phyloP scores from a whole-genome alignment of 2,329 filamentous ascomycete species.

The Magnaporthiopsis rhizophila region DNA sequence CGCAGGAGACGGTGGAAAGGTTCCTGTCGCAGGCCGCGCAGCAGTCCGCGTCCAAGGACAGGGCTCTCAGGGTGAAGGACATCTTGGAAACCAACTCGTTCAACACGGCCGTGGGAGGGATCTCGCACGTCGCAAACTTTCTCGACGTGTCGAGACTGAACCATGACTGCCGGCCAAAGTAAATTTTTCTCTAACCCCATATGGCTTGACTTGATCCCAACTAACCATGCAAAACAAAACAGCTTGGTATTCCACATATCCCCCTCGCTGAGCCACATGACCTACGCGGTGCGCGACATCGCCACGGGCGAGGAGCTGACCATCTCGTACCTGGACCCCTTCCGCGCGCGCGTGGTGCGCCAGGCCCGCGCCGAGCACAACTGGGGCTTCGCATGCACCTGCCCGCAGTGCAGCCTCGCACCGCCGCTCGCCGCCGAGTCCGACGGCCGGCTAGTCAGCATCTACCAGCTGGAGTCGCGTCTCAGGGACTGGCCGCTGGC shows the following conservation, averaged over 20 bases:
- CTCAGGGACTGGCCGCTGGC: slow-evolving; percentile 12
- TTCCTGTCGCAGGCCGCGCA: slow-evolving; percentile 22
- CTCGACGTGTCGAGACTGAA: slow-evolving; percentile 28
- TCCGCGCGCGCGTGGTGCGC: slow-evolving; percentile 19
- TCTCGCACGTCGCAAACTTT: slow-evolving; percentile 24
- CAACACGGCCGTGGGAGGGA: slow-evolving; percentile 22
- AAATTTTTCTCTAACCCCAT: slow-evolving; percentile 14
- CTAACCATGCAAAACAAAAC: background rate
- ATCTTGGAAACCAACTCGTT: slow-evolving; percentile 29
- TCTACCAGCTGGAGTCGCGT: slow-evolving; percentile 20
- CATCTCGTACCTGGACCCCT: slow-evolving; percentile 27
- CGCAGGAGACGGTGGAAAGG: slow-evolving; percentile 12
- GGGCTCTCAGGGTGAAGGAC: slow-evolving; percentile 19
- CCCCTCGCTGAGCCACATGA: slow-evolving; percentile 25
- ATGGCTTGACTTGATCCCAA: too few relatives aligned
- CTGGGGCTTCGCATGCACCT: slow-evolving; percentile 30
- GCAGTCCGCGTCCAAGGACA: background rate
- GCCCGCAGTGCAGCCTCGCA: slow-evolving; percentile 22
- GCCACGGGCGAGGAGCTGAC: slow-evolving; percentile 27
- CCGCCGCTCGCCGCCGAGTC: slow-evolving; percentile 17
- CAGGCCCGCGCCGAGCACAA: slow-evolving; percentile 18
- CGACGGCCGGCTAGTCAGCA: slow-evolving; percentile 23
- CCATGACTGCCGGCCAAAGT: slow-evolving; percentile 34
- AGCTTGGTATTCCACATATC: slow-evolving; percentile 26
- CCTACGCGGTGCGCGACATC: slow-evolving; percentile 28